Evolutionary conservation across 2,329 filamentous ascomycete genomes (phyloP), one percentile per base, ranked within the genome.

Genomic region (Phoma sp.): DNA sequence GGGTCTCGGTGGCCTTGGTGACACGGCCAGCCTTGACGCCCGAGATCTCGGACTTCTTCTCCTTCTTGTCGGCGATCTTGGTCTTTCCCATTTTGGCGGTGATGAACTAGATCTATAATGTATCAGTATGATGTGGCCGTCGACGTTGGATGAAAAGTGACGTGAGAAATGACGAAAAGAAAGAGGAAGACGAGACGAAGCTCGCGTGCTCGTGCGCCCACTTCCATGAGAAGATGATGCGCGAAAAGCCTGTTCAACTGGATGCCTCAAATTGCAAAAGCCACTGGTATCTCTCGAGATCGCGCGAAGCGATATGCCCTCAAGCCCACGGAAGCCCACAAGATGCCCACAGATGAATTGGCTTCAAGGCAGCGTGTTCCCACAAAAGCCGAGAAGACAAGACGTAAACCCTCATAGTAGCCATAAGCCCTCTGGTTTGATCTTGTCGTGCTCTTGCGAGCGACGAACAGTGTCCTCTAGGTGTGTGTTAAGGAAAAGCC

Each of bases 1-100:
- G 77, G 61, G 82, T 83, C 74, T 88, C 82, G 58, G 84, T 80
- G 47, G 86, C 73, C 82, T 91, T 92, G 78, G 83, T 84, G 68
- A 90, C 81, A 62, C 84, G 83, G 64, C 81, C 86, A 66, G 82
- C 82, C 81, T 90, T 90, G 76, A 87, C 85, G 65, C 78, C 71
- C 68, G 78, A 75, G 74, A 86, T 82, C 64, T 76, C 74, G 59
- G 67, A 71, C 78, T 84, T 85, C 77, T 85, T 85, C 72, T 87
- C 82, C 80, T 89, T 89, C 71, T 74, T 72, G 60, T 67, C 68
- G 61, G 59, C 44, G 24, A 65, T 47, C 64, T 75, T 76, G 47
- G 67, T 67, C 62, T 76, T 76, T 40, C 66, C 68, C 73, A 76
- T 76, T 62, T 44, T 69, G 62, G 52, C 43, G 52, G 55, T 57